A percentile compares a stretch with the other conserved stretches of the same genome.
These are phyloP conservation scores for Berkeleyomyces rouxiae DNA, from an alignment of 2,329 filamentous ascomycete genomes.

Conservation along the genomic window DNA sequence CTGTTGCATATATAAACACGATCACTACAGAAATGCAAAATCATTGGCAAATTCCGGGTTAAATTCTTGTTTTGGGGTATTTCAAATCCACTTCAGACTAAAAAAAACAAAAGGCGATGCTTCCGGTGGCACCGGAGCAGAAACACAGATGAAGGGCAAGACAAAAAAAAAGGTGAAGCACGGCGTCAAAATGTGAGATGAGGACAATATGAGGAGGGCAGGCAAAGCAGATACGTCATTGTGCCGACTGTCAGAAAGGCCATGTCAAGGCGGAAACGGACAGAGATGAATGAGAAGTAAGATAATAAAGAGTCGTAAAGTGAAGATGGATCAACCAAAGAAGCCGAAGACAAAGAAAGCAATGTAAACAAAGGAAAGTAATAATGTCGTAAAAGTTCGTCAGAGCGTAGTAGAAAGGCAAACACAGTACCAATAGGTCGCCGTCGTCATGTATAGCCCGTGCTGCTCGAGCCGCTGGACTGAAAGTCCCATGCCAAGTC, in stretches of 20 bases:
- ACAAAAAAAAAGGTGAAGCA: not conserved
- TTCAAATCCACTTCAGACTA: not conserved
- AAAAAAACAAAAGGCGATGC: not conserved
- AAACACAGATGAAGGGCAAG: not conserved
- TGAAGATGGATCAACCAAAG: not conserved
- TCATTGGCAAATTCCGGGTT: not conserved
- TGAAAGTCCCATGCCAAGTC: not conserved
- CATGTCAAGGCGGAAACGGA: not conserved
- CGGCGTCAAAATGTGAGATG: not conserved
- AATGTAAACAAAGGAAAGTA: not conserved
- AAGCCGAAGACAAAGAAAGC: not conserved
- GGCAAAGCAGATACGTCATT: constrained; percentile 1
- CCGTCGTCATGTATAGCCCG: not conserved
- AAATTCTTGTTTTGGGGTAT: not conserved
- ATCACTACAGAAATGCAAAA: not conserved
- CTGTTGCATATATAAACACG: no score
- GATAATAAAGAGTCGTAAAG: not conserved
- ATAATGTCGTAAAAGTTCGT: not conserved
- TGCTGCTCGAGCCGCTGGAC: no score
- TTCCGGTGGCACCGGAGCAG: not conserved
- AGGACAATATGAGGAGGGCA: not conserved
- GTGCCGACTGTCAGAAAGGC: not conserved
- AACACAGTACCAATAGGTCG: not conserved
- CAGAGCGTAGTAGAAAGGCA: not conserved
- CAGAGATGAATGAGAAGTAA: not conserved